Evolutionary conservation across 139 green algal species (phyloP).

Genomic region (Deuterostichococcus epilithicus): DNA sequence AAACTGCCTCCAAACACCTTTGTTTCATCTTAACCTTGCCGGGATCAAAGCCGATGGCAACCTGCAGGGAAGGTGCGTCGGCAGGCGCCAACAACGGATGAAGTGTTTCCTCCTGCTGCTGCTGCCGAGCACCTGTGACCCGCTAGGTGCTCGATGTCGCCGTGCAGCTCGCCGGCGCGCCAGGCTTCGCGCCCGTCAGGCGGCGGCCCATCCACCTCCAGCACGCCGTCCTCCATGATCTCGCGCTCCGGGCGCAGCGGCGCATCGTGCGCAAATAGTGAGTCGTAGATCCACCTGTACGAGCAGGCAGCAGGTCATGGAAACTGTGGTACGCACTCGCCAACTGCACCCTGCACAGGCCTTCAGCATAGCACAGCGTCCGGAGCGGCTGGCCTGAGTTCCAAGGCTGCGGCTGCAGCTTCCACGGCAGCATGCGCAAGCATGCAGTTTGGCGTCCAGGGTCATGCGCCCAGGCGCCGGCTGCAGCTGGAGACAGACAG

Average conservation of each 20-base stretch:
- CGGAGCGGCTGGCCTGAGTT: neutral
- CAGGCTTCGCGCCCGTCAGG: slow-evolving; percentile 21
- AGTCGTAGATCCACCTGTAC: slow-evolving; percentile 31
- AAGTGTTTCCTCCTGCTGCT: neutral
- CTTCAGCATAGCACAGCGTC: no score
- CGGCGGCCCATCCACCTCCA: slow-evolving; percentile 58
- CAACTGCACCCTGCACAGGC: neutral
- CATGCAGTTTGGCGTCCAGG: slow-evolving; percentile 14
- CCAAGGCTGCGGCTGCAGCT: neutral
- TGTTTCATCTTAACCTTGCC: no score
- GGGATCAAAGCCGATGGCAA: no score
- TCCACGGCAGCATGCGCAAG: slow-evolving; percentile 11
- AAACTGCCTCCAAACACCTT: no score
- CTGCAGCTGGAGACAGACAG: no score
- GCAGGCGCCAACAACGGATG: neutral
- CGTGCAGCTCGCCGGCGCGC: slow-evolving; percentile 10
- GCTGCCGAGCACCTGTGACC: neutral
- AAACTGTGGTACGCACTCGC: neutral
- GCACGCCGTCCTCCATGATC: slow-evolving; percentile 48
- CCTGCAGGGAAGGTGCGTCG: no score
- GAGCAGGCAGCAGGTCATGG: neutral
- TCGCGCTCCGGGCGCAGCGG: neutral
- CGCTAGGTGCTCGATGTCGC: neutral
- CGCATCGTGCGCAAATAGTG: slow-evolving; percentile 12
- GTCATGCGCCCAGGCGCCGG: no score